These are phyloP conservation scores for Chlorella vulgaris DNA, from an alignment of 139 green algal species.

Conservation along the genomic window DNA sequence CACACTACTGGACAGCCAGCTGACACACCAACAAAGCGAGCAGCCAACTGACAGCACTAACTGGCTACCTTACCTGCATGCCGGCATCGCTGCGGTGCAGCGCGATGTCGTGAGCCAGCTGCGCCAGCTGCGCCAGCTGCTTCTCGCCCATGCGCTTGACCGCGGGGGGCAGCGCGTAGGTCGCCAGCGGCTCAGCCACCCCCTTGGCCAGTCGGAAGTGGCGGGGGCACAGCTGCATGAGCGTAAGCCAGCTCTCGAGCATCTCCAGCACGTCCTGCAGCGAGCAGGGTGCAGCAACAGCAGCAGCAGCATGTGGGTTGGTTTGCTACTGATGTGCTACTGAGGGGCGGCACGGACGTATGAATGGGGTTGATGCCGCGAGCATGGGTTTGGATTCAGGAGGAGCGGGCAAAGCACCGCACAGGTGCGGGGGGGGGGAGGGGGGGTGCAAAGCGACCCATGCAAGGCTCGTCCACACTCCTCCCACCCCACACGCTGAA, in stretches of 20 bases:
- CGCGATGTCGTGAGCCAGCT: slow-evolving; percentile 10
- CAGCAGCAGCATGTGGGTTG: too few relatives aligned
- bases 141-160: slow-evolving; percentile 34
- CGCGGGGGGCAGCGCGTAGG: slow-evolving; percentile 10
- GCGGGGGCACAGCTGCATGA: slow-evolving; percentile 39
- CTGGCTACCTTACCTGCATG: not conserved
- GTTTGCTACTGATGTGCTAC: too few relatives aligned
- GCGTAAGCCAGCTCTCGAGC: slow-evolving; percentile 27
- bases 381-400: too few relatives aligned
- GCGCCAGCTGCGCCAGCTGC: slow-evolving; percentile 24
- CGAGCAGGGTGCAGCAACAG: not conserved
- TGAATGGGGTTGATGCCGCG: too few relatives aligned
- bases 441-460: too few relatives aligned
- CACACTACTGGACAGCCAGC: too few relatives aligned
- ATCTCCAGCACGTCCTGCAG: slow-evolving; percentile 35
- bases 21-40: not conserved
- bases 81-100: slow-evolving; percentile 15
- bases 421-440: too few relatives aligned
- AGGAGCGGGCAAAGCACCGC: too few relatives aligned
- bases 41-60: not conserved
- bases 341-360: too few relatives aligned
- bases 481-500: too few relatives aligned
- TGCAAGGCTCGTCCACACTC: too few relatives aligned
- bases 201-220: slow-evolving; percentile 33
- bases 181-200: slow-evolving; percentile 1